These are phyloP conservation scores for Coccomyxa sp. DNA, from an alignment of 139 green algal species.

Conservation along the genomic window DNA sequence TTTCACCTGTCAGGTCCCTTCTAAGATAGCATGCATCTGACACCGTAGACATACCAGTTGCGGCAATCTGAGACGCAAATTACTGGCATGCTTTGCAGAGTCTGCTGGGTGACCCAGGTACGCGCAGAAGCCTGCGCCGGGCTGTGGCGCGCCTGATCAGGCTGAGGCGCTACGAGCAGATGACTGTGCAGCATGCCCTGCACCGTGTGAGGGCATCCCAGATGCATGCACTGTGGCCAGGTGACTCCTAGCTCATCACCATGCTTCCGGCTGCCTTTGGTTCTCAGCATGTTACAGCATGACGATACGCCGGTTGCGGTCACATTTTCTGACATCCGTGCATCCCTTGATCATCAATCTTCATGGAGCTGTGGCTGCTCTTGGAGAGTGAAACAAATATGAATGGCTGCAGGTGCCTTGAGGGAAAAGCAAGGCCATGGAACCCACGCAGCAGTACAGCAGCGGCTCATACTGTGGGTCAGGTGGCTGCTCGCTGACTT, in stretches of 20 bases:
- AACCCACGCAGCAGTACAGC: conserved; percentile 13
- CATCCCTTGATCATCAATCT: not conserved
- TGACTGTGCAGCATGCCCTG: conserved; percentile 53
- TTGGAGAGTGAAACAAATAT: not conserved
- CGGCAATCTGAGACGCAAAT: no score
- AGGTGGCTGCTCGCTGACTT: conserved; percentile 68
- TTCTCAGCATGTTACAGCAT: no score
- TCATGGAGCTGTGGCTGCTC: not conserved
- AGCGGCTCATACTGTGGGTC: conserved; percentile 55
- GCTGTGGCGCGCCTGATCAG: conserved; percentile 42
- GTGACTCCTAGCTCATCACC: no score
- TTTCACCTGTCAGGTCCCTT: no score
- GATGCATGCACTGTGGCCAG: conserved; percentile 22
- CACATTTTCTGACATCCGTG: not conserved
- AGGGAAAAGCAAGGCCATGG: not conserved
- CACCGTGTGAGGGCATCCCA: conserved; percentile 40
- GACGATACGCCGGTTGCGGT: not conserved
- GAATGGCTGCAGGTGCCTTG: no score
- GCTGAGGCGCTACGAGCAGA: conserved; percentile 68
- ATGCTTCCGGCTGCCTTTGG: no score
- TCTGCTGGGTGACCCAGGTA: conserved; percentile 54
- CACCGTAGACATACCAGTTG: no score
- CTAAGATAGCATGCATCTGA: no score
- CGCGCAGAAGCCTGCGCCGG: conserved; percentile 29
- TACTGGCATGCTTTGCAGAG: no score